Evolutionary conservation across 2,329 filamentous ascomycete genomes (phyloP), one percentile per base, ranked within the genome.

Genomic region (Septoria linicola): DNA sequence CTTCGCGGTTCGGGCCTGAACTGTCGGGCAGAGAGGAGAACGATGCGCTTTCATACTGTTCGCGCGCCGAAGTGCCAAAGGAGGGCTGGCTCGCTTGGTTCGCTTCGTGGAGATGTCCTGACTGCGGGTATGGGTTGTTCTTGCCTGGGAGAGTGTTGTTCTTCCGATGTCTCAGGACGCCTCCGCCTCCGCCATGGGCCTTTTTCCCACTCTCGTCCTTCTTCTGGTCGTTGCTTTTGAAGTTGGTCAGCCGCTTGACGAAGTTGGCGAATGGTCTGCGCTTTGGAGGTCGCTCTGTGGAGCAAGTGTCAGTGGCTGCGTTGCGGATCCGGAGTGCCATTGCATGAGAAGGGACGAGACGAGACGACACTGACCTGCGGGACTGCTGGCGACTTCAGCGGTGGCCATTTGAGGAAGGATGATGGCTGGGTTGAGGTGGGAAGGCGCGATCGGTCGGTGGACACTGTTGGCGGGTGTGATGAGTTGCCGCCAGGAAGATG

Each of bases 91-190:
- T 51, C 36, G 57, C 40, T 10, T 60, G 59, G 19, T 81, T 83
- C 75, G 76, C 66, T 78, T 80, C 51, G 74, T 75, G 63, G 73
- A 74, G 54, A 64, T 79, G 80, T 52, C 87, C 88, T 2, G 89
- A 95, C 63, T 92, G 80, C 7, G 88, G 88, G 66, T 96, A 96
- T n/a, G 91, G 91, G 67, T 92, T 92, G 76, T 96, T 95, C 70
- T 86, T 85, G 65, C 58, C 46, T 11, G 44, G 3, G 13, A 35
- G 34, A 19, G 83, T 60, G 40, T 58, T 55, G 47, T 61, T 58
- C 57, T 66, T 67, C 46, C 55, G 57, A 42, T 51, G 42, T 39
- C 54, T 59, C 34, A 59, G 42, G 8, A 53, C 49, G 21, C 47
- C 49, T 4, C 53, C 49, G 21, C 47, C 49, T 4, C 55, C 53